Conservation (phyloP, 768 basidiomycete genomes). For the Hortiboletus flavorubellus region DNA sequence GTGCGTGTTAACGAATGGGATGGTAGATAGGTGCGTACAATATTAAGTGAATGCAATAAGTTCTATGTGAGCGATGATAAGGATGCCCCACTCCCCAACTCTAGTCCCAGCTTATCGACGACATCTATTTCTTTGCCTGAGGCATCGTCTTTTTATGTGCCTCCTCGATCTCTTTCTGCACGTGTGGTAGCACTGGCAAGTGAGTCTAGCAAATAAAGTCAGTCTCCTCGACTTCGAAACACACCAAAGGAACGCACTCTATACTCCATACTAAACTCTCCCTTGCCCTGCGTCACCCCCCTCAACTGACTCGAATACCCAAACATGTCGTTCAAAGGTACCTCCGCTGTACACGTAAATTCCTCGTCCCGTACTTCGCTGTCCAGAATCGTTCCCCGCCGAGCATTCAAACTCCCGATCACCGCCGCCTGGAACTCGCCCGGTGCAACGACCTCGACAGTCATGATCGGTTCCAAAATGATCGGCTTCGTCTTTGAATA, state of each 20-base stretch:
- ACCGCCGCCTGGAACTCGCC: slow-evolving; percentile 94
- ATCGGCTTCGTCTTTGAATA: slow-evolving; percentile 74
- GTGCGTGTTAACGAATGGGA: slow-evolving; percentile 5
- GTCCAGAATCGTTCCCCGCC: slow-evolving; percentile 91
- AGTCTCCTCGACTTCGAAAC: not conserved
- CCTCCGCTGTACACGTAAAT: slow-evolving; percentile 88
- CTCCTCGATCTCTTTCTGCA: slow-evolving; percentile 88
- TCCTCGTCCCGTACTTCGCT: slow-evolving; percentile 97
- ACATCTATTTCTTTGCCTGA: slow-evolving; percentile 62
- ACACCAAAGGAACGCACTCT: slow-evolving; percentile 47
- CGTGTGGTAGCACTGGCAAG: slow-evolving; percentile 75
- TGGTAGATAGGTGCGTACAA: slow-evolving; percentile 11
- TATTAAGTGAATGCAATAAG: slow-evolving; percentile 14
- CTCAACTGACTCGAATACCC: slow-evolving; percentile 92
- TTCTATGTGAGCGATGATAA: slow-evolving; percentile 18
- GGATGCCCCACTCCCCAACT: not conserved
- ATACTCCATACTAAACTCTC: slow-evolving; percentile 79
- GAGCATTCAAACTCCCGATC: slow-evolving; percentile 89
- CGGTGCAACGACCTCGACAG: slow-evolving; percentile 94
- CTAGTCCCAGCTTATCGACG: not conserved
- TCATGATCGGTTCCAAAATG: slow-evolving; percentile 98
- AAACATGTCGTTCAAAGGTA: slow-evolving; percentile 97
- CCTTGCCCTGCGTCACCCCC: slow-evolving; percentile 96
- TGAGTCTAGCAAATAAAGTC: slow-evolving; percentile 52
- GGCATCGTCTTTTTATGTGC: slow-evolving; percentile 78